Conservation (phyloP, 805 yeast genomes). For the Candida fluviatilis region DNA sequence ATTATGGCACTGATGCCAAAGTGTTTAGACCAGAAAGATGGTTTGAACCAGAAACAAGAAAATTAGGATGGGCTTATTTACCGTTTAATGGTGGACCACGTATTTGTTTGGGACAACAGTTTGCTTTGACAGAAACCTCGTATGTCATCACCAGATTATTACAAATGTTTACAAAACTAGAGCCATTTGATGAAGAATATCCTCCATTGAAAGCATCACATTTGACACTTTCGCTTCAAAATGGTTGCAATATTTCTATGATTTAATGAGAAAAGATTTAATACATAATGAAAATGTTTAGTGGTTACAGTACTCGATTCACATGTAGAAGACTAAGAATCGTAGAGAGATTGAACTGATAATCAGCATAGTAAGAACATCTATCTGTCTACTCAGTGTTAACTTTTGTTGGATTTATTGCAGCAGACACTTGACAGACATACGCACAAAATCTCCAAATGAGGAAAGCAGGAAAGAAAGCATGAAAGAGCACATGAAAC, state of each 20-base stretch:
- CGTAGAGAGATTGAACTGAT: no score
- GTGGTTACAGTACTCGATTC: no score
- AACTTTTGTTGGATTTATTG: no score
- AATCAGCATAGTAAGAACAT: no score
- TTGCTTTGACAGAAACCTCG: slow-evolving; percentile 53
- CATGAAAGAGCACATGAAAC: no score
- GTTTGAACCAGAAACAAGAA: slow-evolving; percentile 25
- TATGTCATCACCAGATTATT: slow-evolving; percentile 35
- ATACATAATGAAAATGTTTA: no score
- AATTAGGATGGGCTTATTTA: slow-evolving; percentile 45
- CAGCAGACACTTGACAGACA: no score
- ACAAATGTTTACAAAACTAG: slow-evolving; percentile 18
- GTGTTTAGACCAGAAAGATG: slow-evolving; percentile 38
- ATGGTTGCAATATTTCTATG: slow-evolving; percentile 17
- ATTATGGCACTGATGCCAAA: slow-evolving; percentile 32
- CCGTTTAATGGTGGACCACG: slow-evolving; percentile 57
- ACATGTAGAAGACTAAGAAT: no score
- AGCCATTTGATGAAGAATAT: slow-evolving; percentile 12
- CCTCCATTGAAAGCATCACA: slow-evolving; percentile 26
- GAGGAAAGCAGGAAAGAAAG: no score
- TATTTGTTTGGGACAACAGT: slow-evolving; percentile 53
- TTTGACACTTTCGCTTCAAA: slow-evolving; percentile 24
- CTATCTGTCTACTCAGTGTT: no score
- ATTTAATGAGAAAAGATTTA: background rate
- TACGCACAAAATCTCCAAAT: no score